Conservation (phyloP, 192 early-diverging fungal species). For the Backusella parvicylindrica region DNA sequence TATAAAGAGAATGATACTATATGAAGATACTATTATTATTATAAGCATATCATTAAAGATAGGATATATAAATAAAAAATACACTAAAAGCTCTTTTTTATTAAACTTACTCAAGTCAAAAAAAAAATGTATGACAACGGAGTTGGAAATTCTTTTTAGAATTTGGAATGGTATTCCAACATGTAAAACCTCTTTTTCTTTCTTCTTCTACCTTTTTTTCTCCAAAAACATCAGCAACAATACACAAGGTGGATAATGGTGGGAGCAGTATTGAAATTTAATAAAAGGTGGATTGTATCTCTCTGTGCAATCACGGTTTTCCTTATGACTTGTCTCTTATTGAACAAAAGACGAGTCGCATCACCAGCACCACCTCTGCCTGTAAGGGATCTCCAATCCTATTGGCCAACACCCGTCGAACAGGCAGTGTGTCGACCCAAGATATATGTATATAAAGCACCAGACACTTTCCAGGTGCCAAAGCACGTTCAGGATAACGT, state of each 20-base stretch:
- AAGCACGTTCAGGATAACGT: conserved; percentile 13
- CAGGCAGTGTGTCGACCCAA: conserved; percentile 34
- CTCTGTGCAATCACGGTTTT: neutral
- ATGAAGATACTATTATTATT: too few relatives aligned
- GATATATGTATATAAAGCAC: conserved; percentile 42
- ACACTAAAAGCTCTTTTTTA: neutral
- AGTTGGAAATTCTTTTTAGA: too few relatives aligned
- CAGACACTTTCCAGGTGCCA: conserved; percentile 33
- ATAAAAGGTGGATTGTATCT: neutral
- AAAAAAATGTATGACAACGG: neutral
- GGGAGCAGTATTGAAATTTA: neutral
- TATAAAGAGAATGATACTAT: too few relatives aligned
- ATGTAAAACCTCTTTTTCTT: neutral
- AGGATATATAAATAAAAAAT: neutral
- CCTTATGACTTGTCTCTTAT: neutral
- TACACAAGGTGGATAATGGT: neutral
- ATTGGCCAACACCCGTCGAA: conserved; percentile 41
- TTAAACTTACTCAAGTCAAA: neutral
- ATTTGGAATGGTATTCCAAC: neutral
- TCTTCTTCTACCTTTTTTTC: too few relatives aligned
- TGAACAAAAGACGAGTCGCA: neutral
- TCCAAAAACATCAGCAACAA: too few relatives aligned
- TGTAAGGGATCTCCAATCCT: neutral
- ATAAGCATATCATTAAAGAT: neutral
- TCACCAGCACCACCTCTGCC: conserved; percentile 16